Evolutionary conservation across 2,329 filamentous ascomycete species (phyloP), one percentile per base, ranked within the genome.

Genomic region (Monascus ruber): DNA sequence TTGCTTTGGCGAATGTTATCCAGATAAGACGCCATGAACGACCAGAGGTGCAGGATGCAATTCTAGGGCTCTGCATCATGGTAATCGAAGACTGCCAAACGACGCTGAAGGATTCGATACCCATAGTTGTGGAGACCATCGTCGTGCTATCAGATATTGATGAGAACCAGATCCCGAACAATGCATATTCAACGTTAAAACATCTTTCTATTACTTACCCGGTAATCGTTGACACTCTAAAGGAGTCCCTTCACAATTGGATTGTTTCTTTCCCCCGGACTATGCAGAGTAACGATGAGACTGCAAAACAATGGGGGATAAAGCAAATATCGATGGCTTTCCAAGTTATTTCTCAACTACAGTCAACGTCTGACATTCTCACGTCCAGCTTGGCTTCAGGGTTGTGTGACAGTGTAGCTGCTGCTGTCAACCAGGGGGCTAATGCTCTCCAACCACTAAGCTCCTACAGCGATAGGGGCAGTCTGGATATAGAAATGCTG

Each of bases 231-330:
- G 77, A 83, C 24, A 65, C 75, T 2, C 66, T 89, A 25, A 84
- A 85, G 49, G 74, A 72, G 26, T 81, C 76, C 1, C 70, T 93
- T 1, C 83, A 89, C 57, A 79, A 79, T 38, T 95, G 88, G 87
- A 74, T 88, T 24, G 76, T 77, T 2, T 81, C 85, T 32, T 72
- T 98, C 11, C 81, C 89, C 4, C 76, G 87, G 10, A 63, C 85
- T 9, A 88, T 95, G 78, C 85, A 89, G 56, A 77, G 79, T 6
- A 82, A 79, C 48, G 87, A 96, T 51, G 86, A 94, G 49, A 71
- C 71, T n/a, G 69, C 73, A 26, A 94, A 93, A 57, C 72, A 78
- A 44, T 73, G 74, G 40, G 78, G 81, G 2, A 73, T 96, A 25
- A 73, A 74, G 26, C 85, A 89, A 45, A 73, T 98, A n/a, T 76